Evolutionary conservation across 345 rosid species (phyloP).

Genomic region (Hibiscus syriacus): DNA sequence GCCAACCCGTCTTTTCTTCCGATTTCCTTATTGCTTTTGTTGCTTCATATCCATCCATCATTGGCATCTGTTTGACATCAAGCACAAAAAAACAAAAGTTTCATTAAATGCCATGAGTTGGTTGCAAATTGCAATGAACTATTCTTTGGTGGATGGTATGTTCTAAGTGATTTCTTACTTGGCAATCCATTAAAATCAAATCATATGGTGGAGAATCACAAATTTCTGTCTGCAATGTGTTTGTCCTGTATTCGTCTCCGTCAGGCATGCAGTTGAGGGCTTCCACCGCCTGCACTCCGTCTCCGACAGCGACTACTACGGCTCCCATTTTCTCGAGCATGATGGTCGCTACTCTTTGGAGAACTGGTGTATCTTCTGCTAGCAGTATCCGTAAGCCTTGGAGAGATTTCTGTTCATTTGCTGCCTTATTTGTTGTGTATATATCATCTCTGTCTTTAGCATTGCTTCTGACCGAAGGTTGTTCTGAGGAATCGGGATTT

Average conservation of each 20-base stretch:
- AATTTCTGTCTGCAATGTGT: slow-evolving; percentile 18
- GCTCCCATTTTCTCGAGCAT: slow-evolving; percentile 95
- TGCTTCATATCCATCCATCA: slow-evolving; percentile 86
- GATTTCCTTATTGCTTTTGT: slow-evolving; percentile 61
- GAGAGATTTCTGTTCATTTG: slow-evolving; percentile 44
- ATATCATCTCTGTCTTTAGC: slow-evolving; percentile 28
- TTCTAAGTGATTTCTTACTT: slow-evolving; percentile 35
- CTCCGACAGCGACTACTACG: slow-evolving; percentile 66
- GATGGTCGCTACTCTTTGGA: slow-evolving; percentile 86
- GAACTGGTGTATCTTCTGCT: slow-evolving; percentile 89
- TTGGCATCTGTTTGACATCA: slow-evolving; percentile 56
- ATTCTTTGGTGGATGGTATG: not conserved
- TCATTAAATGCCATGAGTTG: not conserved
- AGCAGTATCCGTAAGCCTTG: slow-evolving; percentile 65
- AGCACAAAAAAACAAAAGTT: not conserved
- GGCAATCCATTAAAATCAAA: slow-evolving; percentile 90
- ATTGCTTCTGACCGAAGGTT: slow-evolving; percentile 12
- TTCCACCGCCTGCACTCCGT: slow-evolving; percentile 91
- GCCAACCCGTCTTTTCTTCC: slow-evolving; percentile 33
- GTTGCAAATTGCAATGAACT: not conserved
- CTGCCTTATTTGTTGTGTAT: slow-evolving; percentile 17
- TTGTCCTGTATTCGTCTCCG: slow-evolving; percentile 12
- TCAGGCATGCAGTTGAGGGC: slow-evolving; percentile 36
- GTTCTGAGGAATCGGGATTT: slow-evolving; percentile 21
- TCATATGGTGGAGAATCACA: slow-evolving; percentile 42